These are phyloP conservation scores for Bipolaris gigantea DNA, from an alignment of 2,329 filamentous ascomycete species.

Conservation along the genomic window DNA sequence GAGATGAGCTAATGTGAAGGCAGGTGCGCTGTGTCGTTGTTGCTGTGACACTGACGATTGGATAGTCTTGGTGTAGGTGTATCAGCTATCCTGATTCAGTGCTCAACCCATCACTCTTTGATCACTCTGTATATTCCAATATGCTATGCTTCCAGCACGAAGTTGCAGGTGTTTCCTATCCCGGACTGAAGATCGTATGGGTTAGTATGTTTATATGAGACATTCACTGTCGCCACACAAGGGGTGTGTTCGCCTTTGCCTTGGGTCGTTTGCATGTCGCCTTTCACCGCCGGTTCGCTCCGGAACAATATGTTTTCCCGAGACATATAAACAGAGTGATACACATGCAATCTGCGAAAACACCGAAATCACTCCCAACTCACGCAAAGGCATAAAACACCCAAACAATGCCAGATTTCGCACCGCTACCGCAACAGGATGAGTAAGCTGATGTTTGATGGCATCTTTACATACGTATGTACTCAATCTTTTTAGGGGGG, in stretches of 20 bases:
- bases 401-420: not conserved
- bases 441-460: not conserved
- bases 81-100: too few species aligned
- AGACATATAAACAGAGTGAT: not conserved
- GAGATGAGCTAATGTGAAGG: too few species aligned
- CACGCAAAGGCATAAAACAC: not conserved
- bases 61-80: too few species aligned
- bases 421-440: not conserved
- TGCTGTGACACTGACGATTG: too few species aligned
- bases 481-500: not conserved
- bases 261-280: not conserved
- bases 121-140: too few species aligned
- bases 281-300: not conserved
- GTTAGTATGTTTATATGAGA: not conserved
- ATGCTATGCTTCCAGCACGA: too few species aligned
- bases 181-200: too few species aligned
- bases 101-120: too few species aligned
- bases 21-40: too few species aligned
- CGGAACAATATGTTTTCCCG: not conserved
- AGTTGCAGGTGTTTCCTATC: too few species aligned
- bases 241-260: too few species aligned
- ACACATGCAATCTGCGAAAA: not conserved
- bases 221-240: not conserved
- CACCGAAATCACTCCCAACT: not conserved
- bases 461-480: not conserved